phyloP scores from a whole-genome alignment of 2,329 filamentous ascomycete species.

The Cercospora sp. region DNA sequence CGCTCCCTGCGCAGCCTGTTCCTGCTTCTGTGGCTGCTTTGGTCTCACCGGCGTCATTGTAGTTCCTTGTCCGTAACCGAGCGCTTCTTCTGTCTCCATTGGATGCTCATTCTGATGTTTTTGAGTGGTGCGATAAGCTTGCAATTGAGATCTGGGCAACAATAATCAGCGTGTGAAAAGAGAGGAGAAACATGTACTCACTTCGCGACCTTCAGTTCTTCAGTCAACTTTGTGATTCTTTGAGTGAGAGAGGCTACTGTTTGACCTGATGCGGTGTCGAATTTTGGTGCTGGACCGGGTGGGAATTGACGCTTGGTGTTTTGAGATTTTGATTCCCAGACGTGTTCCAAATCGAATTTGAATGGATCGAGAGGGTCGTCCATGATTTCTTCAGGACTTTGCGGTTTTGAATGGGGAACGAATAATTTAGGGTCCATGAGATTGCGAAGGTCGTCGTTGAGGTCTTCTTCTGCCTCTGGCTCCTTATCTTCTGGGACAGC shows the following conservation, averaged over 20 bases:
- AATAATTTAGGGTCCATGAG: too few species aligned
- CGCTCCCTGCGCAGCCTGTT: slow-evolving; percentile 7
- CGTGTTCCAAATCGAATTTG: too few species aligned
- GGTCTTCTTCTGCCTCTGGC: background rate
- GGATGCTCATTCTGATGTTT: slow-evolving; percentile 1
- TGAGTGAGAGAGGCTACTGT: background rate
- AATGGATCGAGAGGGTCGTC: too few species aligned
- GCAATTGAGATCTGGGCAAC: background rate
- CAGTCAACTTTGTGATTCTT: background rate
- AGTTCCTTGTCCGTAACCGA: slow-evolving; percentile 1
- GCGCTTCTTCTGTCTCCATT: slow-evolving; percentile 4
- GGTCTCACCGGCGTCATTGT: slow-evolving; percentile 4
- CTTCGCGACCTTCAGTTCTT: background rate
- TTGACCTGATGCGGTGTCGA: background rate
- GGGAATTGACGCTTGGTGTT: slow-evolving; percentile 7
- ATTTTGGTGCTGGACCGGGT: background rate
- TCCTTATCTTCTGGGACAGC: background rate
- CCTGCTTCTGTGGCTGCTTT: background rate
- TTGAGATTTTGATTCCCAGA: too few species aligned
- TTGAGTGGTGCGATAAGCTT: background rate
- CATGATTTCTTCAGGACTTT: too few species aligned
- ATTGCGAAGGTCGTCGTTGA: too few species aligned
- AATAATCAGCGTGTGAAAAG: background rate
- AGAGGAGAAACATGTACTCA: background rate
- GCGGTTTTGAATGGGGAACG: too few species aligned